These are phyloP conservation scores for Colletotrichum cuscutae DNA, from an alignment of 2,329 filamentous ascomycete genomes.

Conservation along the genomic window DNA sequence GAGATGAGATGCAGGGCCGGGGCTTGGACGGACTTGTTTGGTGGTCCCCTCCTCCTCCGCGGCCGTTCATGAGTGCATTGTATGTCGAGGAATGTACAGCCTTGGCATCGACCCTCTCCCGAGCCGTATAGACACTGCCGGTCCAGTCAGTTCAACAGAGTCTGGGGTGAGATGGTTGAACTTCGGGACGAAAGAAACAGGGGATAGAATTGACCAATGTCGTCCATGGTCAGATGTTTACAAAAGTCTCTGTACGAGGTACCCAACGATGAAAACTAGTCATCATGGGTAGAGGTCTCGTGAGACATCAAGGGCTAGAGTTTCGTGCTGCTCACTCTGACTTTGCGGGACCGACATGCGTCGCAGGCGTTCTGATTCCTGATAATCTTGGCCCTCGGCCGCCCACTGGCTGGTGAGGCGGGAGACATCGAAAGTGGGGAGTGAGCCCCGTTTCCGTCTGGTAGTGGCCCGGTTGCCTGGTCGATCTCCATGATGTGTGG, in stretches of 20 bases:
- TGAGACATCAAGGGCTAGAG: background rate
- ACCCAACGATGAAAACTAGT: background rate
- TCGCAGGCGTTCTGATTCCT: slow-evolving; percentile 45
- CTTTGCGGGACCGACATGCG: slow-evolving; percentile 42
- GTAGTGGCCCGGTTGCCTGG: background rate
- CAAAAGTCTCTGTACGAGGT: background rate
- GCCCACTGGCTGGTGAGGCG: slow-evolving; percentile 11
- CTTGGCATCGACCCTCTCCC: slow-evolving; percentile 34
- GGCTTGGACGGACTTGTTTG: slow-evolving; percentile 37
- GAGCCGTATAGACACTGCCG: slow-evolving; percentile 36
- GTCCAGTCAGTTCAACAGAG: slow-evolving; percentile 1
- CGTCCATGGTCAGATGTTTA: too few species aligned
- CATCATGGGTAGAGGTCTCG: background rate
- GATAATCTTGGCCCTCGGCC: slow-evolving; percentile 10
- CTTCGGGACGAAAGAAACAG: background rate
- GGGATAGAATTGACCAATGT: background rate
- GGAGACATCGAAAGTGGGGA: slow-evolving; percentile 15
- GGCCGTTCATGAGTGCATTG: slow-evolving; percentile 42
- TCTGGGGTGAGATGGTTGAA: too few species aligned
- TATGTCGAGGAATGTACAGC: slow-evolving; percentile 40
- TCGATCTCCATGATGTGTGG: slow-evolving; percentile 21
- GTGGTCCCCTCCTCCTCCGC: slow-evolving; percentile 41
- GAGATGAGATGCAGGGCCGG: background rate
- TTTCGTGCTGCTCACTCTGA: slow-evolving; percentile 37
- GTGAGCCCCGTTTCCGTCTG: background rate